Base-by-base conservation (phyloP, 345 rosid genomes). In the Orychophragmus violaceus region DNA sequence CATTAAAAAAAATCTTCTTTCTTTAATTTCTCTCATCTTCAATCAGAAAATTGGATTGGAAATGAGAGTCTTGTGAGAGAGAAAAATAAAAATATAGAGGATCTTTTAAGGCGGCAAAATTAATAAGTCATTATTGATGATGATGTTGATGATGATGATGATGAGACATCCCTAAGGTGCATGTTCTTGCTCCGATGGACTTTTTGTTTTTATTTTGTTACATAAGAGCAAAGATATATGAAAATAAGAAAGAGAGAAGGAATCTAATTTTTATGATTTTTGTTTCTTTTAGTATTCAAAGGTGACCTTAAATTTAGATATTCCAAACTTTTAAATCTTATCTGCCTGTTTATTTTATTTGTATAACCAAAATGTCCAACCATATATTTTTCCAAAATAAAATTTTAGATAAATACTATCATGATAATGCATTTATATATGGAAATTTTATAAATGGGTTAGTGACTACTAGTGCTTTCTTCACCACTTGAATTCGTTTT, bases 11-110 rank as follows among this genome's bases (percentile, higher is more conserved):
- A 64, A 1, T 64, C 29, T 39, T 66, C 39, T 59, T 17, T 71
- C 42, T 35, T 50, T 39, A 39, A 65, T 72, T 58, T 58, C 71
- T 58, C 71, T 50, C 66, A 58, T 50, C 5, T 65, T 59, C 54
- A 5, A 3, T 37, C 53, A 8, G 48, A 62, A 42, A 52, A 22
- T 27, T 27, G 30, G 62, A 70, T 70, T 61, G 68, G 14, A 22
- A 42, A 62, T 54, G 69, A 62, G 63, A 45, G 58, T 53, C 63
- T 71, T 62, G 56, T 45, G 48, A 29, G 64, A 55, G 49, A 45
- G 28, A 33, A 30, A 62, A 37, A 27, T 30, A 53, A 27, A 59
- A 29, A 45, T 27, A 59, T 18, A 69, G 37, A 70, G 23, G 69
- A 0, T 36, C 36, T 48, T 42, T 17, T 46, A 63, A 64, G 59